phyloP scores from a whole-genome alignment of 2,329 filamentous ascomycete species.

The Pseudomassariella vexata region DNA sequence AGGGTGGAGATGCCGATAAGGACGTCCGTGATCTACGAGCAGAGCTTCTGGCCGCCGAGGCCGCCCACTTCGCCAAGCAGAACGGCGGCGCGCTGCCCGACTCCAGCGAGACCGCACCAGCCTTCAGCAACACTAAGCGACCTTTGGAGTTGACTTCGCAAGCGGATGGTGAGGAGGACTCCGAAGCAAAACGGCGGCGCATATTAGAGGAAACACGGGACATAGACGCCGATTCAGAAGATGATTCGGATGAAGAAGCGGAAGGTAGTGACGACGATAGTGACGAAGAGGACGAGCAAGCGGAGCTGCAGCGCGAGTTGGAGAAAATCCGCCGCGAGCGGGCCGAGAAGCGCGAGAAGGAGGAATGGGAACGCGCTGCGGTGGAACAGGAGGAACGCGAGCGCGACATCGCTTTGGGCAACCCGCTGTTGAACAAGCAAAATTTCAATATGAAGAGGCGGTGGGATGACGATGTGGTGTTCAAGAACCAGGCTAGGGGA shows the following conservation, averaged over 20 bases:
- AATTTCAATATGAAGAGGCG: constrained; percentile 85
- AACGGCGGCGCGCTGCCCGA: constrained; percentile 51
- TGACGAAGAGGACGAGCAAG: constrained; percentile 75
- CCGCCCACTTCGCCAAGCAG: constrained; percentile 80
- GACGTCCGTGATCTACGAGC: constrained; percentile 74
- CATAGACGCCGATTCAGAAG: constrained; percentile 73
- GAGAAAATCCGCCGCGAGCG: constrained; percentile 90
- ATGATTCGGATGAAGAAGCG: constrained; percentile 53
- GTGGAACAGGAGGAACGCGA: constrained; percentile 80
- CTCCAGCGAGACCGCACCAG: constrained; percentile 28
- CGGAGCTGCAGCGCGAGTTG: constrained; percentile 84
- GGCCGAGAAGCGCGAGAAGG: constrained; percentile 72
- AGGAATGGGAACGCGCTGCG: constrained; percentile 75
- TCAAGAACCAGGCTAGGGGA: constrained; percentile 95
- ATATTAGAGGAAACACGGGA: constrained; percentile 85
- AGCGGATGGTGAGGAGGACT: constrained; percentile 53
- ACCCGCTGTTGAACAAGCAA: constrained; percentile 81
- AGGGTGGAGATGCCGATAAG: constrained; percentile 74
- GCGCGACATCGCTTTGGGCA: constrained; percentile 83
- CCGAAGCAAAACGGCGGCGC: constrained; percentile 75
- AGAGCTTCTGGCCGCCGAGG: constrained; percentile 84
- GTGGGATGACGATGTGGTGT: constrained; percentile 98
- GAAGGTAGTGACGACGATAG: constrained; percentile 45
- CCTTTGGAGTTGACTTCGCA: constrained; percentile 48
- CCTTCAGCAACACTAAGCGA: constrained; percentile 53